Evolutionary conservation across 176 grass and related monocot genomes (phyloP), one percentile per base, ranked within the genome.

Genomic region (Hordeum marinum): DNA sequence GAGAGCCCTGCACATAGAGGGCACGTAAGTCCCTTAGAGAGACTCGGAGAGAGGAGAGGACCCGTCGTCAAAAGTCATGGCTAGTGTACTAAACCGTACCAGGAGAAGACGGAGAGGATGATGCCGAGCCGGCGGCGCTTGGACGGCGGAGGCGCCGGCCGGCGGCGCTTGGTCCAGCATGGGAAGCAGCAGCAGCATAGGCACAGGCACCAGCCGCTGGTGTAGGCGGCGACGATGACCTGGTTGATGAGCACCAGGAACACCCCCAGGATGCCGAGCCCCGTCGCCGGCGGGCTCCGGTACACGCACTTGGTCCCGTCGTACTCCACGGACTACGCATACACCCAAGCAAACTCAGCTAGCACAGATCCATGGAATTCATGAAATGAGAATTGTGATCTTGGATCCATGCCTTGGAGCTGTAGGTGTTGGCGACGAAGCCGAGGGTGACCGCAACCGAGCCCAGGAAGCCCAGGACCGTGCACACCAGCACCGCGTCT

Each of bases 141-240:
- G 40, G 69, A 72, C 39, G 40, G 10, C n/a, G 40, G 6, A 4
- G 69, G 39, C 69, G 40, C 48, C 15, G 6, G n/a, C 40, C 40
- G n/a, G 37, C 23, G 69, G 23, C 69, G 41, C 69, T 72, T 72
- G 69, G 41, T 72, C 69, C 69, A 72, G 69, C 69, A 72, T n/a
- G 69, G 69, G n/a, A n/a, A n/a, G 69, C 69, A 72, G 69, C 69
- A 72, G 68, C 10, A n/a, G 36, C 37, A 71, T 0, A 40, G 12
- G 68, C 40, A 72, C 6, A 26, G 2, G 69, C 69, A 72, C 69
- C 41, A 72, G 40, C 40, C 40, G 69, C 40, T 26, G 23, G 69
- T 25, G 40, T 72, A 72, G 69, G 23, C 12, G n/a, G 69, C 69
- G 41, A 72, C 40, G 41, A 72, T 72, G 41, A 72, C 40, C 69